Percentiles rank a stretch among this genome's conserved stretches.
These are phyloP conservation scores for Podosphaera aphanis DNA, from an alignment of 2,329 filamentous ascomycete genomes.

Conservation along the genomic window DNA sequence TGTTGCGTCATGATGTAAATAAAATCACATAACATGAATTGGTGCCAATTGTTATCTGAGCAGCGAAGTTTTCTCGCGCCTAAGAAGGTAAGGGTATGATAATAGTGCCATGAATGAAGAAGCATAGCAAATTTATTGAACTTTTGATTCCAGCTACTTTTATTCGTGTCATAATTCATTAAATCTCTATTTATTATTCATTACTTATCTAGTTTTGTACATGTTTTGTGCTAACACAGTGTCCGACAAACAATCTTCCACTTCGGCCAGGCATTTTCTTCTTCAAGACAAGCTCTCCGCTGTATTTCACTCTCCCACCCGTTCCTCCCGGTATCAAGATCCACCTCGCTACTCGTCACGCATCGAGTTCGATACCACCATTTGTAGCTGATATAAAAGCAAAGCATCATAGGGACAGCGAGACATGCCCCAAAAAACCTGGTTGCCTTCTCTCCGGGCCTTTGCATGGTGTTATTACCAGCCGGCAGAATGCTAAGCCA, in stretches of 20 bases:
- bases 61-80: too few relatives aligned
- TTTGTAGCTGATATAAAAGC: conserved; percentile 55
- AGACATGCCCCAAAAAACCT: conserved; percentile 56
- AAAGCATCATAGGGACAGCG: conserved; percentile 40
- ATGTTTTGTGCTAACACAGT: conserved; percentile 29
- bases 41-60: too few relatives aligned
- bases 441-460: conserved; percentile 23
- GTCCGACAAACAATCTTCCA: conserved; percentile 60
- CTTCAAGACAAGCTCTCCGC: conserved; percentile 54
- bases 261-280: conserved; percentile 43
- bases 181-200: background rate
- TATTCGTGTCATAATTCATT: too few relatives aligned
- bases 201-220: background rate
- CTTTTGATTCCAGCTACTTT: too few relatives aligned
- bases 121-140: too few relatives aligned
- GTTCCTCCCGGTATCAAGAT: conserved; percentile 62
- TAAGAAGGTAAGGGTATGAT: too few relatives aligned
- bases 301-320: conserved; percentile 62
- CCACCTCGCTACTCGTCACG: conserved; percentile 50
- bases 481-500: conserved; percentile 66
- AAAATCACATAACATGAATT: background rate
- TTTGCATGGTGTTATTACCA: conserved; percentile 22
- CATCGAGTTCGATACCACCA: conserved; percentile 47
- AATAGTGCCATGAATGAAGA: too few relatives aligned
- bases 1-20: conserved; percentile 15